A percentile compares a stretch with the other conserved stretches of the same genome.
phyloP scores from a whole-genome alignment of 805 yeast genomes.

The Wickerhamiella lipophila region DNA sequence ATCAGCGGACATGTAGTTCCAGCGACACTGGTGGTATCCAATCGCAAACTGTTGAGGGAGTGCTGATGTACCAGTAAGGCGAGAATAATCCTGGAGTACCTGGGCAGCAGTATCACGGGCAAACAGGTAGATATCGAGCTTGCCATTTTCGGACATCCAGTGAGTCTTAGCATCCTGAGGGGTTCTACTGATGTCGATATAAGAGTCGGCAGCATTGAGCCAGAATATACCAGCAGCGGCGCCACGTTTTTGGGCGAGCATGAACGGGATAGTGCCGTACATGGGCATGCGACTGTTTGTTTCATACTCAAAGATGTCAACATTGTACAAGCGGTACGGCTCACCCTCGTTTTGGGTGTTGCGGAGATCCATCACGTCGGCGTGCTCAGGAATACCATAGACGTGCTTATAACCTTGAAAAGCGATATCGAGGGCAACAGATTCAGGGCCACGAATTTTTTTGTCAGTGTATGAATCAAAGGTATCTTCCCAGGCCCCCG shows the following conservation, averaged over 20 bases:
- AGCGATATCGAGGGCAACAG: conserved; percentile 66
- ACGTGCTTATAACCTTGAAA: conserved; percentile 50
- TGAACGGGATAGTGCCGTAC: conserved; percentile 90
- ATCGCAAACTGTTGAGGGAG: conserved; percentile 68
- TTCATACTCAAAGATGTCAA: conserved; percentile 91
- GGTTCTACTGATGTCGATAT: conserved; percentile 49
- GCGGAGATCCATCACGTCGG: conserved; percentile 60
- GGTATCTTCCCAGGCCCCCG: conserved; percentile 55
- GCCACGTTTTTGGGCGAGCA: conserved; percentile 52
- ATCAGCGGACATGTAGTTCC: conserved; percentile 86
- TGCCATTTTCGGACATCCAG: conserved; percentile 90
- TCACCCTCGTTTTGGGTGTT: conserved; percentile 39
- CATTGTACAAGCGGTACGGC: conserved; percentile 84
- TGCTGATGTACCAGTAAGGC: conserved; percentile 56
- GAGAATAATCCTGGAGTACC: conserved; percentile 49
- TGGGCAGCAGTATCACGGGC: conserved; percentile 45
- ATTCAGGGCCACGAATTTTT: conserved; percentile 62
- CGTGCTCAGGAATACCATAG: conserved; percentile 96
- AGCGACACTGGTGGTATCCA: conserved; percentile 93
- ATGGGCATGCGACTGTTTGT: conserved; percentile 70
- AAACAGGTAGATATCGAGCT: conserved; percentile 59
- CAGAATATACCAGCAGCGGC: conserved; percentile 70
- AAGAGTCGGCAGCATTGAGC: conserved; percentile 89
- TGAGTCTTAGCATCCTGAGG: conserved; percentile 41
- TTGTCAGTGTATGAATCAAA: conserved; percentile 59